phyloP scores from a whole-genome alignment of 2,329 filamentous ascomycete genomes.

The Ascomycota sp. region DNA sequence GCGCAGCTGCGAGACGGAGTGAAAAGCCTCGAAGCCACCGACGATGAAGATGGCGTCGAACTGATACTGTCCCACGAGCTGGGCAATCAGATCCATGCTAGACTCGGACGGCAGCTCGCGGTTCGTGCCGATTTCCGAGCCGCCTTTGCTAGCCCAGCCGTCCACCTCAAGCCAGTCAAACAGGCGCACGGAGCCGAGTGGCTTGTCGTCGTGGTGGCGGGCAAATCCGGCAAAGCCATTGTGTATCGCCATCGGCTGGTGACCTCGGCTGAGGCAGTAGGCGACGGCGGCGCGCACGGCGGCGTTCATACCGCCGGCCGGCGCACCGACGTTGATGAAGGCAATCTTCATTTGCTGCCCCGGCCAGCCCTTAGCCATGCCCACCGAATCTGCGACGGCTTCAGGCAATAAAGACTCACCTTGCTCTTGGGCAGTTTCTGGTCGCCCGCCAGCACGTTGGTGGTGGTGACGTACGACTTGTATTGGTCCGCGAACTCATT shows the following conservation, averaged over 20 bases:
- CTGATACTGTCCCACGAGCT: constrained; percentile 65
- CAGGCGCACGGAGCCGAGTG: constrained; percentile 61
- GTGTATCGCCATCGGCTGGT: constrained; percentile 80
- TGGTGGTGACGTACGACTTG: constrained; percentile 76
- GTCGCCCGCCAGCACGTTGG: constrained; percentile 52
- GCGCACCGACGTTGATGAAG: constrained; percentile 91
- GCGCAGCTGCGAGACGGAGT: constrained; percentile 70
- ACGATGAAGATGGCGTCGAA: constrained; percentile 85
- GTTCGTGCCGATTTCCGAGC: constrained; percentile 96
- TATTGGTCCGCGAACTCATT: constrained; percentile 90
- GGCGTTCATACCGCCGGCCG: constrained; percentile 95
- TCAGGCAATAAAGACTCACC: constrained; percentile 24
- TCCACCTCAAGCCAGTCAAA: constrained; percentile 91
- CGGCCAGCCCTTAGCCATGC: no score
- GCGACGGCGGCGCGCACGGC: constrained; percentile 83
- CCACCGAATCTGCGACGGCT: no score
- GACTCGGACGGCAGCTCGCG: constrained; percentile 72
- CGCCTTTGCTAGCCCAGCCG: constrained; percentile 86
- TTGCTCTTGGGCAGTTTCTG: constrained; percentile 49
- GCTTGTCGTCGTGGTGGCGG: constrained; percentile 71
- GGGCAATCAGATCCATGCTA: constrained; percentile 65
- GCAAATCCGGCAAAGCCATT: constrained; percentile 93
- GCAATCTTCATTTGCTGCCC: constrained; percentile 87
- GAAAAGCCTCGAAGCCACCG: constrained; percentile 93
- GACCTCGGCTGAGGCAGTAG: constrained; percentile 81